These are phyloP conservation scores for Xeromyces bisporus DNA, from an alignment of 495 filamentous ascomycete species.

Conservation along the genomic window DNA sequence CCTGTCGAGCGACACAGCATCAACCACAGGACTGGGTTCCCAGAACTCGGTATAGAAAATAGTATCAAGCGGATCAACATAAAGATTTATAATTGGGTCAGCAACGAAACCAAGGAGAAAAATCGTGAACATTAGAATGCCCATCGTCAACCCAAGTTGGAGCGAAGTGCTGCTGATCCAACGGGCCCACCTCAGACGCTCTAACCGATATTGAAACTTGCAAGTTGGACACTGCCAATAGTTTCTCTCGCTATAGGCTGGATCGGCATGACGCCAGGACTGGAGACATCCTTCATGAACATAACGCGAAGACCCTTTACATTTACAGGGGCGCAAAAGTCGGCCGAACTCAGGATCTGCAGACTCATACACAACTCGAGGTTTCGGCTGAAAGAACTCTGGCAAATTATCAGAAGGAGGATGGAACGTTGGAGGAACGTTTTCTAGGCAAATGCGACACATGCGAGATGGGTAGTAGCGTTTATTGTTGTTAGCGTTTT, in stretches of 20 bases:
- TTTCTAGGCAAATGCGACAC: slow-evolving; percentile 89
- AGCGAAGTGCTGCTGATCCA: slow-evolving; percentile 51
- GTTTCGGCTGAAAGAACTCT: slow-evolving; percentile 40
- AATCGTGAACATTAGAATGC: slow-evolving; percentile 49
- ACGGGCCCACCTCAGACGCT: slow-evolving; percentile 56
- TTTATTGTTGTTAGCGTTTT: slow-evolving; percentile 14
- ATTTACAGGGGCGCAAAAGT: slow-evolving; percentile 81
- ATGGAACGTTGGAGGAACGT: slow-evolving; percentile 59
- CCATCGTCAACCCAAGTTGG: slow-evolving; percentile 48
- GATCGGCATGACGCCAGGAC: slow-evolving; percentile 64
- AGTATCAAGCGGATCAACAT: slow-evolving; percentile 53
- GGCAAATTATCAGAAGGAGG: slow-evolving; percentile 42
- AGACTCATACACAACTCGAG: slow-evolving; percentile 60
- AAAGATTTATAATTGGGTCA: slow-evolving; percentile 81
- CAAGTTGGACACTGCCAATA: slow-evolving; percentile 87
- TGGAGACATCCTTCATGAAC: slow-evolving; percentile 91
- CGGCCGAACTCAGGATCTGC: slow-evolving; percentile 56
- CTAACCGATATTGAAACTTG: slow-evolving; percentile 64
- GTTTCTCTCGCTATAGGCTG: slow-evolving; percentile 44
- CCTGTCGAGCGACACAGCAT: slow-evolving; percentile 25
- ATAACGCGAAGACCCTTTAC: slow-evolving; percentile 81
- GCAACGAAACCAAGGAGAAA: slow-evolving; percentile 80
- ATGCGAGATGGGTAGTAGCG: slow-evolving; percentile 46
- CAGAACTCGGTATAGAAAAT: slow-evolving; percentile 21
- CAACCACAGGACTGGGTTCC: slow-evolving; percentile 20